Evolutionary conservation across 23 red algal species (phyloP), one percentile per base, ranked within the genome.

Genomic region (Gracilaria gracilis): DNA sequence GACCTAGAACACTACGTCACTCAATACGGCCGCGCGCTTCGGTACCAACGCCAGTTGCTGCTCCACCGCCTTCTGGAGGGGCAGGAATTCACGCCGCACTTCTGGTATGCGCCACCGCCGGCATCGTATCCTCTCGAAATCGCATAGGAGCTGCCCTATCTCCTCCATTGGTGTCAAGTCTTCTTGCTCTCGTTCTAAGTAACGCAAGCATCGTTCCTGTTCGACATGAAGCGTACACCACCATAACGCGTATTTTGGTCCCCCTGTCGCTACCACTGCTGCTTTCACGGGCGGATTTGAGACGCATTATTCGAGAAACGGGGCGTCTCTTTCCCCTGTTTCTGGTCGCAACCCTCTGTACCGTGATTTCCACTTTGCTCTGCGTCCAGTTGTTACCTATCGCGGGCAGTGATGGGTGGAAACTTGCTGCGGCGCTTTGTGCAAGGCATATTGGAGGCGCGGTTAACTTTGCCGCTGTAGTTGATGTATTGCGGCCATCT

Each of bases 361-460:
- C 95, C 4, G 42, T 91, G 2, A 14, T 94, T n/a, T 90, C 89
- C 9, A 94, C 95, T 19, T 35, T 91, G 21, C 83, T 82, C 23
- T 91, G 85, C 9, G 88, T 85, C 28, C 62, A 50, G 14, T 9
- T 86, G 15, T 88, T 96, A 1, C 94, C 94, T 2, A 65, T 91
- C n/a, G 17, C 67, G 17, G 80, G 65, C 34, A 23, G 64, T 4
- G 92, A 95, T 46, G 93, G 65, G n/a, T 95, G 86, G 86, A 95
- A 95, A 51, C 73, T 95, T 49, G 95, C 95, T 31, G 83, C 91
- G 9, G 91, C 87, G 33, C 82, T 98, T 33, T 87, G 65, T 23
- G 95, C 95, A 21, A 78, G 95, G 5, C 95, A 98, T 67, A 98
- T 98, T 32, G 95, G 95, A 54, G 95, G 95, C 40, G 91, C 95